These are phyloP conservation scores for Globisporangium paddicum DNA, from an alignment of 352 stramenopile genomes.

Conservation along the genomic window DNA sequence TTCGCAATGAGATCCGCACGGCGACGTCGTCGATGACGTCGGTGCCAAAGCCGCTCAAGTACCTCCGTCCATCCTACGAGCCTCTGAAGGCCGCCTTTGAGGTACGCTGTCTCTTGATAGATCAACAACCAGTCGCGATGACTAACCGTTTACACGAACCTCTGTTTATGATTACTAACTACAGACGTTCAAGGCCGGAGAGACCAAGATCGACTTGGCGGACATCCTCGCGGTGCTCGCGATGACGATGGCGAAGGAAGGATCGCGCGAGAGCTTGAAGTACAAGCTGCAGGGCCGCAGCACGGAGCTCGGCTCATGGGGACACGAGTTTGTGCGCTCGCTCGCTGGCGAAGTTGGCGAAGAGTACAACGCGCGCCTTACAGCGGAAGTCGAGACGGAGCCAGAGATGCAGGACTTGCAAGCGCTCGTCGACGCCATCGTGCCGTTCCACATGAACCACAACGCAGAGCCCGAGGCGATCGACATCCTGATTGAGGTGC, in stretches of 20 bases:
- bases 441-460: slow-evolving; percentile 99
- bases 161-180: too few species aligned
- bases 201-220: slow-evolving; percentile 78
- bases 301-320: slow-evolving; percentile 94
- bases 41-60: slow-evolving; percentile 99
- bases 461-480: slow-evolving; percentile 99
- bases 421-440: slow-evolving; percentile 96
- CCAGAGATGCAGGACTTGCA: slow-evolving; percentile 91
- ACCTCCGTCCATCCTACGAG: slow-evolving; percentile 95
- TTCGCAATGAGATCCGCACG: slow-evolving; percentile 95
- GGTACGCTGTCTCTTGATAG: slow-evolving; percentile 4
- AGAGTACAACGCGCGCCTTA: slow-evolving; percentile 79
- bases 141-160: too few species aligned
- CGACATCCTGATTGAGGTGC: slow-evolving; percentile 98
- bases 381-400: slow-evolving; percentile 38
- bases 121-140: background rate
- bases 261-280: slow-evolving; percentile 77
- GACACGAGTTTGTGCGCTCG: slow-evolving; percentile 98
- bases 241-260: slow-evolving; percentile 98
- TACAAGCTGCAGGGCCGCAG: slow-evolving; percentile 91
- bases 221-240: slow-evolving; percentile 93
- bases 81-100: slow-evolving; percentile 86
- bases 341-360: slow-evolving; percentile 97
- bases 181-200: slow-evolving; percentile 32
- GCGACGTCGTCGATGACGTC: slow-evolving; percentile 98